phyloP scores from a whole-genome alignment of 371 early-diverging fungal genomes.

The Aphelidium insulamus region DNA sequence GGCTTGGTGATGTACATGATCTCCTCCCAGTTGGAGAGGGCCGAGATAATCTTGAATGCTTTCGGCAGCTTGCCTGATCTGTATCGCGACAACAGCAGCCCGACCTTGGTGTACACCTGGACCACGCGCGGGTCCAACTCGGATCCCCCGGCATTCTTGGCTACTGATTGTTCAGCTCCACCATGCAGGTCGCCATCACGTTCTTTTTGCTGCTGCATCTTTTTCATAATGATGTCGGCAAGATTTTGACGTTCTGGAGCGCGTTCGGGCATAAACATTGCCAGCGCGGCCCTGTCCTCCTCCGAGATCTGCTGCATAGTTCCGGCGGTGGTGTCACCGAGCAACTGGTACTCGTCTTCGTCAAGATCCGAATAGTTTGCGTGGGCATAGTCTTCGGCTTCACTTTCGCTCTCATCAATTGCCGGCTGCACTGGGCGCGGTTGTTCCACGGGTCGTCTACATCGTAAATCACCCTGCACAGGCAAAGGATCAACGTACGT shows the following conservation, averaged over 20 bases:
- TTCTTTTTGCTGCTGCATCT: conserved; percentile 54
- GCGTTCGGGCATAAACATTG: conserved; percentile 66
- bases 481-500: conserved; percentile 4
- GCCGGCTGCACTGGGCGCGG: too few relatives aligned
- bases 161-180: conserved; percentile 7
- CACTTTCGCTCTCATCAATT: too few relatives aligned
- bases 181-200: conserved; percentile 9
- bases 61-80: conserved; percentile 90
- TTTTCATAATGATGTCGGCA: conserved; percentile 83
- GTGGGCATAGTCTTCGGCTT: neutral
- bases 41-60: conserved; percentile 94
- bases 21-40: conserved; percentile 88
- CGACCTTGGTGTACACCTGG: conserved; percentile 91
- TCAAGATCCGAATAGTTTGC: conserved; percentile 23
- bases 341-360: conserved; percentile 46
- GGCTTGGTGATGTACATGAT: conserved; percentile 75
- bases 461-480: conserved; percentile 6
- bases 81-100: conserved; percentile 69
- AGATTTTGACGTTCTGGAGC: conserved; percentile 60
- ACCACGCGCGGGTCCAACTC: conserved; percentile 26
- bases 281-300: too few relatives aligned
- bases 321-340: too few relatives aligned
- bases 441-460: too few relatives aligned
- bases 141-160: conserved; percentile 6
- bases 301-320: too few relatives aligned